phyloP scores from a whole-genome alignment of 495 filamentous ascomycete species.

The Penicillium samsonianum region DNA sequence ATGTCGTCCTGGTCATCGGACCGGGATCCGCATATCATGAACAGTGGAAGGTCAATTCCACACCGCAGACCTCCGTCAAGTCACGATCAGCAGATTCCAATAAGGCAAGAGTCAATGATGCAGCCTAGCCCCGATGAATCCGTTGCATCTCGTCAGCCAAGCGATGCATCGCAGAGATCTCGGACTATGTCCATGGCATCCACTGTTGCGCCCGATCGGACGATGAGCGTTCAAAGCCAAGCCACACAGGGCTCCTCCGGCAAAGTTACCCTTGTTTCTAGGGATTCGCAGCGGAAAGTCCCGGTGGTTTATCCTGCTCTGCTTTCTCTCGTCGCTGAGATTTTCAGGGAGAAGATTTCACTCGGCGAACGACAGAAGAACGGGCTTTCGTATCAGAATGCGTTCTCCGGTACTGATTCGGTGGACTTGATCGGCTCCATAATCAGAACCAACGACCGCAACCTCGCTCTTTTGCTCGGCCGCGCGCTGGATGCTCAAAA shows the following conservation, averaged over 20 bases:
- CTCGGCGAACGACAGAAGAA: conserved; percentile 92
- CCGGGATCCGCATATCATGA: conserved; percentile 78
- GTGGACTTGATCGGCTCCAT: conserved; percentile 94
- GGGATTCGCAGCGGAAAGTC: conserved; percentile 54
- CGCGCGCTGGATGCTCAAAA: conserved; percentile 96
- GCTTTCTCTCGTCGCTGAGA: conserved; percentile 85
- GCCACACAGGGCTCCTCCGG: conserved; percentile 33
- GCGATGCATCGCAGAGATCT: conserved; percentile 47
- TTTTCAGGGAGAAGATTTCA: conserved; percentile 81
- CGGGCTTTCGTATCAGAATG: conserved; percentile 93
- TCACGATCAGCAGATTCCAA: conserved; percentile 29
- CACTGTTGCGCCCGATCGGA: conserved; percentile 59
- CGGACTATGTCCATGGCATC: conserved; percentile 90
- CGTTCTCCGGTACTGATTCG: conserved; percentile 91
- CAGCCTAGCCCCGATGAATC: conserved; percentile 28
- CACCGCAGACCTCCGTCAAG: conserved; percentile 59
- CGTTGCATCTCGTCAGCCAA: conserved; percentile 38
- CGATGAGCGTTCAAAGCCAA: conserved; percentile 50
- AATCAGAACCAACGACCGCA: conserved; percentile 94
- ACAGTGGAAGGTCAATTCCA: conserved; percentile 85
- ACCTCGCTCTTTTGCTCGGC: conserved; percentile 90
- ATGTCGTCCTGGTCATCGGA: conserved; percentile 83
- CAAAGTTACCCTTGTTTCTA: conserved; percentile 47
- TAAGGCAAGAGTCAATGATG: conserved; percentile 30
- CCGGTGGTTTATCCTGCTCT: conserved; percentile 92